These are phyloP conservation scores for Wickerhamomyces strasburgensis DNA, from an alignment of 805 yeast species.

Conservation along the genomic window DNA sequence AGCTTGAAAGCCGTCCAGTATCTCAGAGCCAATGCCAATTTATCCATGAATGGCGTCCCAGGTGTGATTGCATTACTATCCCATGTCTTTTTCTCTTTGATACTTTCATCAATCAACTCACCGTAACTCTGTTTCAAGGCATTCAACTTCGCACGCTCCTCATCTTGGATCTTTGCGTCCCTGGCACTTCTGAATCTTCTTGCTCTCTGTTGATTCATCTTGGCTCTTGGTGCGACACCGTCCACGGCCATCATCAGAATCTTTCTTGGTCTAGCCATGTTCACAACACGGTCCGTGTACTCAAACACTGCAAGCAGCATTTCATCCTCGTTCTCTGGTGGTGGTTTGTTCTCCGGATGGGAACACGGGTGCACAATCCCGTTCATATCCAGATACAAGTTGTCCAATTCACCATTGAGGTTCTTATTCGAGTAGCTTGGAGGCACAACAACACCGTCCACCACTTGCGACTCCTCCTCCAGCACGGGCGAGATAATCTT, in stretches of 20 bases:
- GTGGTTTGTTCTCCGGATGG: conserved; percentile 93
- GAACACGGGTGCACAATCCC: conserved; percentile 99
- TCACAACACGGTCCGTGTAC: conserved; percentile 86
- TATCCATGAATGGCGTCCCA: conserved; percentile 95
- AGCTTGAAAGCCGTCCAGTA: conserved; percentile 87
- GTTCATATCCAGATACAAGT: conserved; percentile 93
- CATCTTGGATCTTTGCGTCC: conserved; percentile 80
- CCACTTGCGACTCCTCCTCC: conserved; percentile 58
- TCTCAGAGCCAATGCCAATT: conserved; percentile 71
- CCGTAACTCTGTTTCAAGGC: conserved; percentile 35
- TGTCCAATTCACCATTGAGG: conserved; percentile 95
- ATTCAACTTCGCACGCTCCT: conserved; percentile 54
- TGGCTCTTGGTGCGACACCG: conserved; percentile 98
- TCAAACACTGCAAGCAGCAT: conserved; percentile 92
- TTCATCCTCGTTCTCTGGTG: conserved; percentile 95
- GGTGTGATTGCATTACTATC: conserved; percentile 94
- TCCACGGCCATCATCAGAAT: conserved; percentile 93
- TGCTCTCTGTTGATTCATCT: conserved; percentile 96
- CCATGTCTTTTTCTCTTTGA: conserved; percentile 74
- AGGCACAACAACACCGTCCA: conserved; percentile 62
- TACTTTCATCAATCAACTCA: conserved; percentile 65
- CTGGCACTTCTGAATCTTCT: conserved; percentile 92
- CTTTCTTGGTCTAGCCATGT: conserved; percentile 94
- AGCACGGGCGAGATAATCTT: conserved; percentile 87
- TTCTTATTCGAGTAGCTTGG: conserved; percentile 69